Conservation (phyloP, 2,329 filamentous ascomycete genomes). For the Leptographium procerum region DNA sequence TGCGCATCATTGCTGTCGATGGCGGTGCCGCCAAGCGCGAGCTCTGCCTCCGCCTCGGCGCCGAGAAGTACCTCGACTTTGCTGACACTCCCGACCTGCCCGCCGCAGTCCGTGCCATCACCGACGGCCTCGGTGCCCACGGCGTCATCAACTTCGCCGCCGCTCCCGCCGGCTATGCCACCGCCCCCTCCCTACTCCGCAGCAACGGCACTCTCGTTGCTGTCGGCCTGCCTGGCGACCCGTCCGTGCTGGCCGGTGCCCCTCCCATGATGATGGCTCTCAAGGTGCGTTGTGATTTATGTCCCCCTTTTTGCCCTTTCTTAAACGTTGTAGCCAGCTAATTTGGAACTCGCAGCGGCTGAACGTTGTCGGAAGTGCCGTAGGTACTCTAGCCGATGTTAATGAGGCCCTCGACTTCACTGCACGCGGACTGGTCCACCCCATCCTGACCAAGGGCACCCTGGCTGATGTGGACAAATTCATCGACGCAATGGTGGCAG, state of each 20-base stretch:
- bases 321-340: background rate
- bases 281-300: background rate
- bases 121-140: conserved; percentile 74
- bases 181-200: conserved; percentile 78
- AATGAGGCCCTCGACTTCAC: conserved; percentile 10
- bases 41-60: conserved; percentile 8
- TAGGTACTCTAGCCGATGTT: conserved; percentile 8
- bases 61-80: conserved; percentile 45
- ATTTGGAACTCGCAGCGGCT: conserved; percentile 1
- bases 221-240: conserved; percentile 75
- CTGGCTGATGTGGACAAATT: conserved; percentile 10
- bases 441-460: conserved; percentile 9
- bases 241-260: conserved; percentile 20
- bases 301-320: background rate
- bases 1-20: conserved; percentile 10
- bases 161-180: conserved; percentile 84
- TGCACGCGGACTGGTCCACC: conserved; percentile 8
- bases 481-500: conserved; percentile 1
- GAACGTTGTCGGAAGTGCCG: conserved; percentile 8
- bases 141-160: conserved; percentile 80
- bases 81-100: conserved; percentile 55
- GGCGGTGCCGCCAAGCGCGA: conserved; percentile 7
- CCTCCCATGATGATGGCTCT: conserved; percentile 8
- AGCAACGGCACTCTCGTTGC: conserved; percentile 72
- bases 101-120: conserved; percentile 53